Percentiles rank a stretch among this genome's conserved stretches.
phyloP scores from a whole-genome alignment of 441 rosid genomes.

The Dalechampia spathulata region DNA sequence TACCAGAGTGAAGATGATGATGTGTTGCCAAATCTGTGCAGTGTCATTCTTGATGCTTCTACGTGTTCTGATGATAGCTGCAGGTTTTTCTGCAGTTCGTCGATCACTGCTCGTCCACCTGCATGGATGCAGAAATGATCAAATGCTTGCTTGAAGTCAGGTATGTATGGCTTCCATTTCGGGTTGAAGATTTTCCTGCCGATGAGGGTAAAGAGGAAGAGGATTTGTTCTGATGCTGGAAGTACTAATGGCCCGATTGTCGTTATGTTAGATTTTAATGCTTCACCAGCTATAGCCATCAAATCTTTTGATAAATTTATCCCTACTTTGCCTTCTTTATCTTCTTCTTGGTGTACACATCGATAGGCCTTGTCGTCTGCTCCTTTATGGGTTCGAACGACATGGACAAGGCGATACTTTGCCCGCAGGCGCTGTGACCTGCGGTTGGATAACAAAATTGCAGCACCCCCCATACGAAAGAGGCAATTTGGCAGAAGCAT shows the following conservation, averaged over 20 bases:
- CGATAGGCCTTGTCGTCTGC: constrained; percentile 74
- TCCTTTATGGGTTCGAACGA: constrained; percentile 82
- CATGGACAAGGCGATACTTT: constrained; percentile 73
- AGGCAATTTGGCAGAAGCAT: constrained; percentile 92
- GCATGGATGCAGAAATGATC: constrained; percentile 98
- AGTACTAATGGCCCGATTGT: constrained; percentile 85
- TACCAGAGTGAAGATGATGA: constrained; percentile 95
- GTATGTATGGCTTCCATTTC: constrained; percentile 86
- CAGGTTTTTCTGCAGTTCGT: constrained; percentile 80
- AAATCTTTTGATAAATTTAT: constrained; percentile 74
- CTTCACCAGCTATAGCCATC: constrained; percentile 96
- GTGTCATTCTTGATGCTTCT: constrained; percentile 88
- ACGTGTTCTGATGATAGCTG: constrained; percentile 78
- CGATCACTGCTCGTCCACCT: constrained; percentile 91
- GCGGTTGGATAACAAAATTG: constrained; percentile 70
- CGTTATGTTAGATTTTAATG: constrained; percentile 83
- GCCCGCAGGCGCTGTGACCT: constrained; percentile 53
- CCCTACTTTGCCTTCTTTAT: constrained; percentile 72
- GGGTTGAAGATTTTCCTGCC: constrained; percentile 80
- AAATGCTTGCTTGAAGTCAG: constrained; percentile 89
- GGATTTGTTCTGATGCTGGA: constrained; percentile 85
- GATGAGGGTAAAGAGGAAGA: constrained; percentile 64
- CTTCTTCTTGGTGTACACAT: constrained; percentile 80
- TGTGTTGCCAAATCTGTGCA: constrained; percentile 86
- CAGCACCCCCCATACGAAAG: constrained; percentile 91